Evolutionary conservation across 73 alveolate species (phyloP).

Genomic region (Tetrahymena thermophila): DNA sequence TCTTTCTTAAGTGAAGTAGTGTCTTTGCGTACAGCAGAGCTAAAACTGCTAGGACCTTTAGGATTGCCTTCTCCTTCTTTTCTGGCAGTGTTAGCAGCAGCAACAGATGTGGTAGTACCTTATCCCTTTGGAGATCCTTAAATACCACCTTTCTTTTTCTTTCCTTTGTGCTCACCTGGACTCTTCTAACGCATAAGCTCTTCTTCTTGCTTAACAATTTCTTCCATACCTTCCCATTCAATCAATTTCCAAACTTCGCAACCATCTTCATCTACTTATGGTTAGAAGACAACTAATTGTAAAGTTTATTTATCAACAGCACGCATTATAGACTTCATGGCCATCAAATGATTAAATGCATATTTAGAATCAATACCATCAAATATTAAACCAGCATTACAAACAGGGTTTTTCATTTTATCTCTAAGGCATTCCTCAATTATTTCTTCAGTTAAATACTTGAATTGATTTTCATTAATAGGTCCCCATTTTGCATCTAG

Average conservation of each 20-base stretch:
- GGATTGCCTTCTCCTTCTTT: neutral
- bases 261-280: slow-evolving; percentile 75
- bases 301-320: slow-evolving; percentile 77
- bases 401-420: slow-evolving; percentile 81
- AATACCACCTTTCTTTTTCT: slow-evolving; percentile 37
- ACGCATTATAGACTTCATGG: slow-evolving; percentile 74
- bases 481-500: slow-evolving; percentile 73
- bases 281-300: slow-evolving; percentile 68
- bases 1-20: neutral
- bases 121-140: slow-evolving; percentile 37
- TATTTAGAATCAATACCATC: slow-evolving; percentile 83
- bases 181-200: slow-evolving; percentile 25
- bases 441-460: slow-evolving; percentile 74
- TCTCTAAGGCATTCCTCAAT: slow-evolving; percentile 73
- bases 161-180: slow-evolving; percentile 54
- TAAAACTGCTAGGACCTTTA: neutral
- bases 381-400: slow-evolving; percentile 94
- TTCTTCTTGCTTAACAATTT: neutral
- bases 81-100: neutral
- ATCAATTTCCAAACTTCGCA: slow-evolving; percentile 56
- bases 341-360: slow-evolving; percentile 74
- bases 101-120: neutral
- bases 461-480: slow-evolving; percentile 75
- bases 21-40: neutral
- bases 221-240: slow-evolving; percentile 47